These are phyloP conservation scores for Ilex paraguariensis DNA, from an alignment of 305 asterid genomes.

Conservation along the genomic window DNA sequence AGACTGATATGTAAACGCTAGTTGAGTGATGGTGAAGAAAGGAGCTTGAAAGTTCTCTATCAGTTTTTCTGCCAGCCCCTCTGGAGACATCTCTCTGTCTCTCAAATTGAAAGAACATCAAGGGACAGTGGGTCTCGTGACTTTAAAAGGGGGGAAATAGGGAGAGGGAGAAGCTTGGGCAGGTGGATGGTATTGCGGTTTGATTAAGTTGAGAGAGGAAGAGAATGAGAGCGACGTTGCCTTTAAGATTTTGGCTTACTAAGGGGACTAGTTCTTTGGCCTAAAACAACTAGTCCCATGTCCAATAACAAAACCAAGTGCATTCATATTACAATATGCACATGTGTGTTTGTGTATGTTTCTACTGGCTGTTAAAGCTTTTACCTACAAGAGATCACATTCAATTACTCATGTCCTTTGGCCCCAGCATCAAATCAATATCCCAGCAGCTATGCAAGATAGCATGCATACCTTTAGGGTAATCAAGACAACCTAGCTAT, in stretches of 20 bases:
- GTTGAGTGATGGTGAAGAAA: background rate
- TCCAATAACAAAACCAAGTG: too few relatives aligned
- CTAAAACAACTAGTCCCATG: too few relatives aligned
- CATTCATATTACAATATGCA: too few relatives aligned
- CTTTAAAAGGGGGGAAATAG: background rate
- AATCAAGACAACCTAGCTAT: too few relatives aligned
- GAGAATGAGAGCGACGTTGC: background rate
- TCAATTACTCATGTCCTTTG: too few relatives aligned
- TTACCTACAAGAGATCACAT: too few relatives aligned
- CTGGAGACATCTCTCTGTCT: constrained; percentile 20
- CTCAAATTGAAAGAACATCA: constrained; percentile 36
- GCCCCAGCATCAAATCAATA: too few relatives aligned
- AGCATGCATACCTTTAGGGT: too few relatives aligned
- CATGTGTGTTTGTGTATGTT: too few relatives aligned
- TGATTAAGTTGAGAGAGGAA: background rate
- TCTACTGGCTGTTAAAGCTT: too few relatives aligned
- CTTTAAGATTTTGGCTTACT: background rate
- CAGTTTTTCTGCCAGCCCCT: background rate
- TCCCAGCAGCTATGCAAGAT: too few relatives aligned
- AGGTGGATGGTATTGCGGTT: background rate
- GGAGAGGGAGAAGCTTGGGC: background rate
- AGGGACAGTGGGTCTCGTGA: background rate
- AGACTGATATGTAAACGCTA: background rate
- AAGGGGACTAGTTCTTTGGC: background rate
- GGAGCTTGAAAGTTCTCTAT: background rate